Conservation (phyloP, 768 basidiomycete genomes). For the Agaricus sinodeliciosus region DNA sequence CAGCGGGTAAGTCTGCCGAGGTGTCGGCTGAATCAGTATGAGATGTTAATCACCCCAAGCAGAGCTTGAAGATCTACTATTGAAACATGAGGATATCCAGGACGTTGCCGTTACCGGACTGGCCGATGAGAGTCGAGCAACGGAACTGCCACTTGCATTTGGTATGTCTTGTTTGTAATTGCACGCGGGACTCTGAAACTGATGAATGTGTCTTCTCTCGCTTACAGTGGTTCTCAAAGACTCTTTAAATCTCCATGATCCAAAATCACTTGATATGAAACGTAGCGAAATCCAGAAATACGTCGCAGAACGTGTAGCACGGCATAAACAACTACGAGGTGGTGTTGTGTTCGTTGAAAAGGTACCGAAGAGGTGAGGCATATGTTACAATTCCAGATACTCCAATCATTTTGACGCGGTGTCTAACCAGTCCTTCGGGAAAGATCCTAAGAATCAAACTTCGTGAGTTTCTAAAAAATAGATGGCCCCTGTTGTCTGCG, state of each 20-base stretch:
- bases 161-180: background rate
- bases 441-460: background rate
- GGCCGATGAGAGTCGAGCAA: background rate
- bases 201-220: background rate
- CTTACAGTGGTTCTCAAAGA: background rate
- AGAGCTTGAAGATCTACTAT: constrained; percentile 1
- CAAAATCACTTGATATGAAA: background rate
- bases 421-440: background rate
- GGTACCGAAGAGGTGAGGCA: background rate
- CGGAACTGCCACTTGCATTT: background rate
- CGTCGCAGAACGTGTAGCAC: constrained; percentile 1
- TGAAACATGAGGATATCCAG: background rate
- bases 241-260: background rate
- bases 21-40: background rate
- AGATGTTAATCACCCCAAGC: background rate
- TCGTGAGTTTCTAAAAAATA: background rate
- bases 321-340: background rate
- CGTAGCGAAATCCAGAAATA: background rate
- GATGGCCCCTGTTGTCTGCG: background rate
- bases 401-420: too few relatives aligned
- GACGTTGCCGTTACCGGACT: background rate
- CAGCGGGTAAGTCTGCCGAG: background rate
- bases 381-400: too few relatives aligned
- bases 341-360: background rate
- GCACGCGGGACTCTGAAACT: too few relatives aligned